Evolutionary conservation across 306 rosid genomes (phyloP).

Genomic region (Luffa aegyptiaca): DNA sequence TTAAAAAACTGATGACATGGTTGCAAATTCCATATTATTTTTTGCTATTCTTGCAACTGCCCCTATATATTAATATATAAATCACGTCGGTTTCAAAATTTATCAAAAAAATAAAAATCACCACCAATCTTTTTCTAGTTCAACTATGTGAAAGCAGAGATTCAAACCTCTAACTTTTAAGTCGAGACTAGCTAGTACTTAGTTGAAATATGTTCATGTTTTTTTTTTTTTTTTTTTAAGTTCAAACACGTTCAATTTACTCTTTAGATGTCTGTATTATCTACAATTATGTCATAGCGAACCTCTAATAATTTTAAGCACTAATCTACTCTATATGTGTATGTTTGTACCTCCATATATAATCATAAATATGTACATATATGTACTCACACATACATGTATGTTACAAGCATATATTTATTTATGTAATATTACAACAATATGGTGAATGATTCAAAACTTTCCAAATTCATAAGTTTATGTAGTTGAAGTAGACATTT

Average conservation of each 20-base stretch:
- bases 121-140: no score
- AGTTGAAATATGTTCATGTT: no score
- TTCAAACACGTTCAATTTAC: neutral
- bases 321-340: neutral
- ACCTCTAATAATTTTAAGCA: no score
- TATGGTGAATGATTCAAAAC: neutral
- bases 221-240: neutral
- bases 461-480: neutral
- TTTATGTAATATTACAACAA: neutral
- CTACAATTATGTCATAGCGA: neutral
- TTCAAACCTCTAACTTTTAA: no score
- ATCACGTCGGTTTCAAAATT: no score
- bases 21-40: no score
- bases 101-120: no score
- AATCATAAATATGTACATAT: neutral
- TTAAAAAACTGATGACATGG: no score
- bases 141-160: no score
- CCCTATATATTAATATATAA: no score
- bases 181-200: no score
- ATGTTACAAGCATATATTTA: neutral
- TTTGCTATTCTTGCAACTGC: no score
- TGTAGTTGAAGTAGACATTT: neutral
- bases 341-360: neutral
- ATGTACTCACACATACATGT: neutral
- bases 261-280: neutral